phyloP scores from a whole-genome alignment of 768 basidiomycete genomes.

The Auriscalpium microsporum region DNA sequence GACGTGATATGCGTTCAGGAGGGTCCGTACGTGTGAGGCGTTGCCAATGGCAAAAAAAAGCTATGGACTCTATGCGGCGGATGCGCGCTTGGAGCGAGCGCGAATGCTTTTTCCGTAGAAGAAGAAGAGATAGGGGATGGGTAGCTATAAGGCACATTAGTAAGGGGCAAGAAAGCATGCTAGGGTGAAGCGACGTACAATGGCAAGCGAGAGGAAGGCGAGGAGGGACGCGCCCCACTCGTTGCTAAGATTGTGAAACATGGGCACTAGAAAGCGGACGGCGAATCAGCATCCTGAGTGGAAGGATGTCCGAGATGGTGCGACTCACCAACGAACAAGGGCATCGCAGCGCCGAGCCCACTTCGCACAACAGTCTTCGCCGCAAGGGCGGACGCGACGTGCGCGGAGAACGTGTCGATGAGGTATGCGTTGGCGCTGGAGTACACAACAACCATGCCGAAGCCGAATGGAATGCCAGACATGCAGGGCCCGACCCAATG shows the following conservation, averaged over 20 bases:
- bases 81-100: conserved; percentile 28
- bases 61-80: neutral
- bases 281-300: too few species aligned
- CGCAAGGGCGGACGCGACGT: conserved; percentile 44
- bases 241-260: conserved; percentile 33
- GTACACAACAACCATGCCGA: conserved; percentile 31
- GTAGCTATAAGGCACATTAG: neutral
- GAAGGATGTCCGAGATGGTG: too few species aligned
- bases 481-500: conserved; percentile 30
- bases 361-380: conserved; percentile 31
- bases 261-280: conserved; percentile 17
- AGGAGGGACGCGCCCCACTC: conserved; percentile 30
- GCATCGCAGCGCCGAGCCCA: conserved; percentile 29
- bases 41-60: neutral
- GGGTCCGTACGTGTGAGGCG: too few species aligned
- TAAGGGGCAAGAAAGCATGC: neutral
- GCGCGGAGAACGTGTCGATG: conserved; percentile 59
- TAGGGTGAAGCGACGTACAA: conserved; percentile 17
- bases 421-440: conserved; percentile 33
- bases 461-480: conserved; percentile 31
- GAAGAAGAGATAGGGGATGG: conserved; percentile 33
- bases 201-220: conserved; percentile 28
- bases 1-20: too few species aligned
- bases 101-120: conserved; percentile 30
- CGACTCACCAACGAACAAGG: conserved; percentile 21